Percentiles rank a stretch among this genome's conserved stretches.
Evolutionary conservation across 163 green algal species (phyloP).

Genomic region (Trebouxia gelatinosa): DNA sequence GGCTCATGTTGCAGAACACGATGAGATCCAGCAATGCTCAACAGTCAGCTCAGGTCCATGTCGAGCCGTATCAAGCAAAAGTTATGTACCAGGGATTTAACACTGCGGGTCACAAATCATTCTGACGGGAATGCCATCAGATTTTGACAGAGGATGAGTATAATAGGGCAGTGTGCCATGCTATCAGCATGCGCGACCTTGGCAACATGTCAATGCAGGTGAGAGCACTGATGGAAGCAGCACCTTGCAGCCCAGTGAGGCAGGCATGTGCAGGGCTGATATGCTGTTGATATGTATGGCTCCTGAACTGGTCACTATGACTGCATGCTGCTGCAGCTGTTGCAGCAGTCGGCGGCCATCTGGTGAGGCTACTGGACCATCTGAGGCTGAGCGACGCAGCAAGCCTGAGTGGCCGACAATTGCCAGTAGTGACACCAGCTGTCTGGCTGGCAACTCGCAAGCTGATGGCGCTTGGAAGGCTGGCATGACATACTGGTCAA

Average conservation of each 20-base stretch:
- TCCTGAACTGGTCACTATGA: background rate
- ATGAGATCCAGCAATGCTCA: too few species aligned
- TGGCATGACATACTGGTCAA: background rate
- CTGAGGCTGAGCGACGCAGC: too few species aligned
- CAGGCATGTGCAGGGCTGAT: background rate
- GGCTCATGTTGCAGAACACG: too few species aligned
- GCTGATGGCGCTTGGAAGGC: conserved; percentile 2
- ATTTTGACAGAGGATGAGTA: too few species aligned
- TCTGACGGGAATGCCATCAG: too few species aligned
- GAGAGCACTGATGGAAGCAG: too few species aligned
- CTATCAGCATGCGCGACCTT: background rate
- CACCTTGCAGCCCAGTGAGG: background rate
- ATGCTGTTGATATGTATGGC: background rate
- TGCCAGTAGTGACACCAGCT: background rate
- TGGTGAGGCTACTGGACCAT: background rate
- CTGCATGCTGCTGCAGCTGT: background rate
- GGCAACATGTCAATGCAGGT: too few species aligned
- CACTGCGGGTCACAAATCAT: too few species aligned
- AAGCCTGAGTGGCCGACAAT: background rate
- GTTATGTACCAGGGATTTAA: too few species aligned
- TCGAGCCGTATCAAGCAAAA: too few species aligned
- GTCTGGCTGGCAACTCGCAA: background rate
- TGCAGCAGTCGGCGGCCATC: background rate
- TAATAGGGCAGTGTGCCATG: too few species aligned
- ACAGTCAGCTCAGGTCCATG: too few species aligned